These are phyloP conservation scores for Leccinum rimulosum DNA, from an alignment of 768 basidiomycete species.

Conservation along the genomic window DNA sequence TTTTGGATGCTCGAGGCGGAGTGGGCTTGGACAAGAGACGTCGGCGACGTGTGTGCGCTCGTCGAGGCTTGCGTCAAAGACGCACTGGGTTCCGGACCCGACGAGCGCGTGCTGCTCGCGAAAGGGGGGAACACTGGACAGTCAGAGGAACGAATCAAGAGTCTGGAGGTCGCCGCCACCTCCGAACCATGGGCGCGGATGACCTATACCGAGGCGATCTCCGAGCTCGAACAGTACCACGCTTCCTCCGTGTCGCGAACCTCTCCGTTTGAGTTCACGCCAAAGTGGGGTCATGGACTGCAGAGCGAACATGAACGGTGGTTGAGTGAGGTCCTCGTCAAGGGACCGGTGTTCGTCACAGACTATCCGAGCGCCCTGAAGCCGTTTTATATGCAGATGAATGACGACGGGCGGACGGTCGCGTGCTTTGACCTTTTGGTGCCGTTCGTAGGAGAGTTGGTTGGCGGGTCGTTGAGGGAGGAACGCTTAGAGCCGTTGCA, in stretches of 20 bases:
- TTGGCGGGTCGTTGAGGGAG: conserved; percentile 88
- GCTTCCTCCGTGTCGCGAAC: conserved; percentile 21
- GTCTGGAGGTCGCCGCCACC: conserved; percentile 37
- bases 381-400: conserved; percentile 94
- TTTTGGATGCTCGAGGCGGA: conserved; percentile 99
- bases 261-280: conserved; percentile 49
- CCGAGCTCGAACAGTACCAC: conserved; percentile 44
- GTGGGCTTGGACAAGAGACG: conserved; percentile 56
- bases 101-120: conserved; percentile 34
- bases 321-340: conserved; percentile 67
- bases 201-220: conserved; percentile 75
- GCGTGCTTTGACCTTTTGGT: conserved; percentile 97
- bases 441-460: conserved; percentile 84
- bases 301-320: conserved; percentile 93
- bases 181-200: conserved; percentile 62
- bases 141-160: conserved; percentile 29
- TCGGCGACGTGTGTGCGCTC: conserved; percentile 52
- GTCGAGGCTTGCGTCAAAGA: conserved; percentile 54
- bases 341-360: conserved; percentile 85
- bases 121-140: conserved; percentile 34
- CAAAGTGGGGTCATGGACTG: conserved; percentile 67
- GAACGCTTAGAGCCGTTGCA: conserved; percentile 59
- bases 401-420: conserved; percentile 58
- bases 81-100: conserved; percentile 33
- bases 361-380: conserved; percentile 84